Evolutionary conservation across 2,329 filamentous ascomycete genomes (phyloP), one percentile per base, ranked within the genome.

Genomic region (Passalora sequoiae): DNA sequence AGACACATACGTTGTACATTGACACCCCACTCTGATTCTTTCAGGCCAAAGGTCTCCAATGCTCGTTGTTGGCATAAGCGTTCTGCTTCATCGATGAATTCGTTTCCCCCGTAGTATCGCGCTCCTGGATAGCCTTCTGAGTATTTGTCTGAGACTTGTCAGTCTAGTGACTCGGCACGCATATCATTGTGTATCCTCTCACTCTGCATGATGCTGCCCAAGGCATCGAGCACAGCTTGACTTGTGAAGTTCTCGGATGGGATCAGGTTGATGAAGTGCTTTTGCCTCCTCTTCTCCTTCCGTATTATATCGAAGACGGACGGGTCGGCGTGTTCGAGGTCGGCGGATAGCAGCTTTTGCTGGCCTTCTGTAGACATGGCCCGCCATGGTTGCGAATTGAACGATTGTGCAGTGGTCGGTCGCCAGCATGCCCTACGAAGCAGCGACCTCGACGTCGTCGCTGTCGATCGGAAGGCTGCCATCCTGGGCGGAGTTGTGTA

Each of bases 41-140:
- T 86, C 57, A 94, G 72, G 64, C 87, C 79, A 76, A 97, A 98
- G 46, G 89, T 85, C 72, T 87, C 78, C 53, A 98, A 83, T 56
- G 92, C 92, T 72, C 92, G 85, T 69, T 82, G 77, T 76, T 98
- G 92, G 79, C 92, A 98, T 50, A 94, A 84, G 57, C 85, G 78
- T 78, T 98, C 92, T 61, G 95, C 88, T 70, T 87, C 78, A 69
- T 98, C 92, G 59, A 98, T 98, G 78, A 92, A 88, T 78, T 98
- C 86, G 76, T 98, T 98, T 64, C 92, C 92, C 66, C 92, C 92
- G 65, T 98, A 98, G 80, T 98, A 98, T 71, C 92, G 84, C 62
- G 92, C 92, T 67, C 92, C 92, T 58, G 92, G 92, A 61, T 98
- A 98, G 39, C 92, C 92, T 69, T 98, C 92, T 0, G 92, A 97